These are phyloP conservation scores for Claviceps lovelessii DNA, from an alignment of 2,329 filamentous ascomycete genomes.

Conservation along the genomic window DNA sequence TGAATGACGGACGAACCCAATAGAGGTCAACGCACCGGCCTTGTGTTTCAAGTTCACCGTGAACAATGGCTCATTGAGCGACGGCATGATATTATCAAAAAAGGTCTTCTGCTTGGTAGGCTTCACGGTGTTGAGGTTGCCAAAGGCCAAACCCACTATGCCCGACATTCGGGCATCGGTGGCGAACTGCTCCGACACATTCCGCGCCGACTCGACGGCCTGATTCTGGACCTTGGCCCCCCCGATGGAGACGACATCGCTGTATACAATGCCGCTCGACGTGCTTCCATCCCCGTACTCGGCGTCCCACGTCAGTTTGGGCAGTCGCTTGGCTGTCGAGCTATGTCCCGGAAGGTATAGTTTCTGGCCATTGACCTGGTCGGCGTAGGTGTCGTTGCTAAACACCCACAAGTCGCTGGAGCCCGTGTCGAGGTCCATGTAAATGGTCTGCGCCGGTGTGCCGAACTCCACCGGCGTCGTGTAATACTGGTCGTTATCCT, in stretches of 20 bases:
- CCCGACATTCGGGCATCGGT: constrained; percentile 26
- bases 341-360: constrained; percentile 26
- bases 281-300: constrained; percentile 29
- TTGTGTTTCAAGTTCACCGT: constrained; percentile 51
- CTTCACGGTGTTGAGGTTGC: constrained; percentile 26
- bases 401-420: constrained; percentile 21
- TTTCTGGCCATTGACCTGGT: constrained; percentile 24
- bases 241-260: constrained; percentile 27
- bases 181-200: constrained; percentile 27
- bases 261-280: constrained; percentile 29
- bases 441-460: constrained; percentile 9
- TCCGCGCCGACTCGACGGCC: constrained; percentile 29
- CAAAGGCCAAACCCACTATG: constrained; percentile 30
- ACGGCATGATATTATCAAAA: constrained; percentile 18
- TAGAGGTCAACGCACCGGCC: constrained; percentile 8
- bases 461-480: constrained; percentile 9
- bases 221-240: constrained; percentile 25
- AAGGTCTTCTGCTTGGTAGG: constrained; percentile 30
- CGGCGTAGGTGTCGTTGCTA: constrained; percentile 26
- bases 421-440: constrained; percentile 12
- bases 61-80: constrained; percentile 34
- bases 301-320: constrained; percentile 27
- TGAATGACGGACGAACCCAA: background rate
- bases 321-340: constrained; percentile 22
- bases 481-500: constrained; percentile 8